Conservation (phyloP, 1,284 basidiomycete genomes). For the Cutaneotrichosporon curvatum region DNA sequence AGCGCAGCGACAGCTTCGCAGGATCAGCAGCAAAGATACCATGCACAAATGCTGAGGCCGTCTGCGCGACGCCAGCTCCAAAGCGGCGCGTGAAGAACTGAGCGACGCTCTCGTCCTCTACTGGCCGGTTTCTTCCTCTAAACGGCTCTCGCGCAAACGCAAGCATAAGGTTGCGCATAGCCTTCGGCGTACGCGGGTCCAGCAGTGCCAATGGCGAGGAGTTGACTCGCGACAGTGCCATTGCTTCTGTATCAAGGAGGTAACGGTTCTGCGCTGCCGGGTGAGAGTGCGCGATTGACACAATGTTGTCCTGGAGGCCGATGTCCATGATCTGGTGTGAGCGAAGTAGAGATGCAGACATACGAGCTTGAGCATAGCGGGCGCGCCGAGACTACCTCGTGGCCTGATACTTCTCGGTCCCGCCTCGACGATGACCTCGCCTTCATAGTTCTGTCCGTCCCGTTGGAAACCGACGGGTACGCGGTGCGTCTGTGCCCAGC, state of each 20-base stretch:
- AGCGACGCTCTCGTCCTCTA: constrained; percentile 72
- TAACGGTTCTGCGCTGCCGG: constrained; percentile 42
- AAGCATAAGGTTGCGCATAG: constrained; percentile 47
- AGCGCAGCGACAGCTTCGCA: constrained; percentile 62
- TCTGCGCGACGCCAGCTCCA: constrained; percentile 62
- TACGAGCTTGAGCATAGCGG: constrained; percentile 66
- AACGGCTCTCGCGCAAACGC: constrained; percentile 58
- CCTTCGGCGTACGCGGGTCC: not conserved
- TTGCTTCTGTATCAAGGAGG: constrained; percentile 22
- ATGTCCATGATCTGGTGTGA: constrained; percentile 23
- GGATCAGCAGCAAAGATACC: constrained; percentile 90
- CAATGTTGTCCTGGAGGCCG: constrained; percentile 21
- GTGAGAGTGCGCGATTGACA: constrained; percentile 33
- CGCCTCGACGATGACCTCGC: constrained; percentile 60
- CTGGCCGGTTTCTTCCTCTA: constrained; percentile 47
- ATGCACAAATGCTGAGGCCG: constrained; percentile 80
- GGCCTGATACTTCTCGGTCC: constrained; percentile 78
- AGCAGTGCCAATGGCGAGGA: constrained; percentile 5
- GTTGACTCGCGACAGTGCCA: constrained; percentile 2
- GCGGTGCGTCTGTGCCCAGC: constrained; percentile 70
- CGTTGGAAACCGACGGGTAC: constrained; percentile 43
- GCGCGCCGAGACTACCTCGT: constrained; percentile 53
- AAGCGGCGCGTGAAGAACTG: constrained; percentile 70
- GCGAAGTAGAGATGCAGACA: constrained; percentile 36
- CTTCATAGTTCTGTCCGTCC: constrained; percentile 11